Conservation (phyloP, 441 rosid genomes). For the Erodium chrysanthum region DNA sequence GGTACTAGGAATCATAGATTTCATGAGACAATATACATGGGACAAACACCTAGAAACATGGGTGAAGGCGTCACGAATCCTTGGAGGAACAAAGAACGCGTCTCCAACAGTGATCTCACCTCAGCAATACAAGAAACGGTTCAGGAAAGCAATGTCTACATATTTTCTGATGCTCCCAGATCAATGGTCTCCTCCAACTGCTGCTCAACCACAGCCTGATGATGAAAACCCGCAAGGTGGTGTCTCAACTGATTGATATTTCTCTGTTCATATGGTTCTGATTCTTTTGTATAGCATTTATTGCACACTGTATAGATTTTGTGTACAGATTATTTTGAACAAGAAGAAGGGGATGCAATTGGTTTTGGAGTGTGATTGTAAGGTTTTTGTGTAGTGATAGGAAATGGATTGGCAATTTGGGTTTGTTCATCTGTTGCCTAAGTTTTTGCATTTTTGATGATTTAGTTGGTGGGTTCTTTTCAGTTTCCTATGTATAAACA, state of each 20-base stretch:
- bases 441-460: too few relatives aligned
- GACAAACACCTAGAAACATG: constrained; percentile 42
- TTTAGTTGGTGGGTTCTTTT: too few relatives aligned
- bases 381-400: too few relatives aligned
- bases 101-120: constrained; percentile 94
- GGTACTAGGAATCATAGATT: too few relatives aligned
- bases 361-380: too few relatives aligned
- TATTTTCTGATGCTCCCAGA: constrained; percentile 95
- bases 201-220: constrained; percentile 46
- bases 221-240: constrained; percentile 49
- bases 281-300: background rate
- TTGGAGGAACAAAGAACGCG: constrained; percentile 75
- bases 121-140: constrained; percentile 85
- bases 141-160: constrained; percentile 89
- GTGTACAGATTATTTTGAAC: background rate
- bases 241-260: constrained; percentile 31
- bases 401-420: too few relatives aligned
- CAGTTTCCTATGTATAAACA: too few relatives aligned
- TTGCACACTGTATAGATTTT: too few relatives aligned
- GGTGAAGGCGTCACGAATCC: constrained; percentile 84
- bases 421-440: too few relatives aligned
- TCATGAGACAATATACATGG: too few relatives aligned
- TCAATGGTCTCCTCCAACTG: constrained; percentile 78
- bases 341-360: too few relatives aligned
- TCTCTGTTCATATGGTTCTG: background rate